Evolutionary conservation across 306 rosid genomes (phyloP), one percentile per base, ranked within the genome.

Genomic region (Cajanus cajan): DNA sequence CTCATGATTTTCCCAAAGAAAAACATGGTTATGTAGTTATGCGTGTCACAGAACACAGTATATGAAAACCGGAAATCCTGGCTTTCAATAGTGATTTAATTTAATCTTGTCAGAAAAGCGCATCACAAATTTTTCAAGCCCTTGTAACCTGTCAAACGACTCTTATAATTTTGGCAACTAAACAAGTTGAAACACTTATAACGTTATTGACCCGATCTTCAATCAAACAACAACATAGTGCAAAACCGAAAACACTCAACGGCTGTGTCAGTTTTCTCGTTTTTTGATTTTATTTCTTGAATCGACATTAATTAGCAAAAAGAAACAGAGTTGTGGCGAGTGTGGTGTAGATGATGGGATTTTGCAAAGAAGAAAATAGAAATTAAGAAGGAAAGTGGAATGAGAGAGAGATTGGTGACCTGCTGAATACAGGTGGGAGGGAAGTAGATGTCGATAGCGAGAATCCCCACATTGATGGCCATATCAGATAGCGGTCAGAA

Each of bases 381-480:
- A 81, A 73, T 41, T 19, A 68, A 65, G 12, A 52, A 28, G 2
- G 14, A 14, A n/a, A 25, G 12, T n/a, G 31, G 8, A 33, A 12
- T 18, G 5, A 55, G 40, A 25, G 71, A 54, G 11, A 18, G 47
- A 80, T 0, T 68, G 73, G 41, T 82, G 16, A 92, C 97, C 97
- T 94, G 98, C 57, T 85, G 94, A 86, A 94, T 83, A 73, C 87
- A 94, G 66, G 92, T 79, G 40, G 90, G 84, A 72, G 98, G 98
- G 84, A 94, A 92, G 88, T 94, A 89, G 90, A 94, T 90, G 64
- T 94, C 98, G 41, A 89, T 45, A 58, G 97, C 97, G 84, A 94
- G 93, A 82, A 92, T 89, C 72, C 98, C 97, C 37, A 90, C 98
- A 85, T 92, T 89, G 79, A 88, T 78, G 16, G 80, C 80, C 86